These are phyloP conservation scores for Penicillium antarcticum DNA, from an alignment of 495 filamentous ascomycete genomes.

Conservation along the genomic window DNA sequence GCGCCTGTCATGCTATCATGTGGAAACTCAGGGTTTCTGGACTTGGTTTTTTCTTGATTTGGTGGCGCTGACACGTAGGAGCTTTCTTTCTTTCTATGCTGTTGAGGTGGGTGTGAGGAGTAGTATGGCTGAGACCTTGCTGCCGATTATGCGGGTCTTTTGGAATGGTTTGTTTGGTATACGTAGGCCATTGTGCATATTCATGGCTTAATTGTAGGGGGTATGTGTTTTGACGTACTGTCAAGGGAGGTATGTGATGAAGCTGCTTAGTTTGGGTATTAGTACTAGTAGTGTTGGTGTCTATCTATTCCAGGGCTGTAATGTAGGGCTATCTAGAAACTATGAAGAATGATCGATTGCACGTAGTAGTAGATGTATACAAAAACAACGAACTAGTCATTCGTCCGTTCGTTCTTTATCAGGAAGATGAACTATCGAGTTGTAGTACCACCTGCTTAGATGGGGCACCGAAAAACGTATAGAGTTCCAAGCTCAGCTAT, in stretches of 20 bases:
- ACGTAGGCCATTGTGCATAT: no score
- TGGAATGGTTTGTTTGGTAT: no score
- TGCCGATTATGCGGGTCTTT: background rate
- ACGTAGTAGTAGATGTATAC: background rate
- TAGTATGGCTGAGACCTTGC: background rate
- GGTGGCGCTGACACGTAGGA: slow-evolving; percentile 33
- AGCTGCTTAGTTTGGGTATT: no score
- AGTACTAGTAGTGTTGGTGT: no score
- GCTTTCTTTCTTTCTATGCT: background rate
- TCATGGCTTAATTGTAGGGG: no score
- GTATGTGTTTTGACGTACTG: no score
- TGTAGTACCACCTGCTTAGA: slow-evolving; percentile 3
- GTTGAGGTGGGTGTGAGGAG: background rate
- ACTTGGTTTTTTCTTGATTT: background rate
- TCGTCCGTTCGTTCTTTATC: background rate
- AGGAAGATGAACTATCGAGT: background rate
- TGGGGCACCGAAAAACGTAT: background rate
- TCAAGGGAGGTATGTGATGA: no score
- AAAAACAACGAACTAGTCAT: background rate
- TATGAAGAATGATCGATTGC: no score
- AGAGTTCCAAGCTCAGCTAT: background rate
- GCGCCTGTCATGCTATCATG: slow-evolving; percentile 14
- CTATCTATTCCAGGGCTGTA: no score
- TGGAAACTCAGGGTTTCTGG: slow-evolving; percentile 7
- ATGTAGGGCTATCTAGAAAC: no score